Conservation (phyloP, 1,284 basidiomycete genomes). For the Pholiota adiposa region DNA sequence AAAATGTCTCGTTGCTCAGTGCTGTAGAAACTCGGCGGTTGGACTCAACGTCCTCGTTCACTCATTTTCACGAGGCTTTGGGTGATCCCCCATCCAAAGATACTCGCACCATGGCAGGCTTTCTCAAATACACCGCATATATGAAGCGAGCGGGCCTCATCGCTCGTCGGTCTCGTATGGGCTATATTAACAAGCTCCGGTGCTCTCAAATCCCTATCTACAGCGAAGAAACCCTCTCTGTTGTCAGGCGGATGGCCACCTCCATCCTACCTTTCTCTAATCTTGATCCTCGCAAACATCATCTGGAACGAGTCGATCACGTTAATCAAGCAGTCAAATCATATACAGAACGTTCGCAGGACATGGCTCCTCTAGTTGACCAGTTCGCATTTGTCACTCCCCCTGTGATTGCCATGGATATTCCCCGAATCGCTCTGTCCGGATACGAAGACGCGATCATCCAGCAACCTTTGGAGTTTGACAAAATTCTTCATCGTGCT, state of each 20-base stretch:
- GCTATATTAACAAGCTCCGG: slow-evolving; percentile 79
- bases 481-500: slow-evolving; percentile 70
- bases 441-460: slow-evolving; percentile 41
- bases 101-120: slow-evolving; percentile 77
- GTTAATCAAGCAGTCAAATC: slow-evolving; percentile 67
- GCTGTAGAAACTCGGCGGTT: slow-evolving; percentile 60
- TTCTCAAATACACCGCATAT: slow-evolving; percentile 62
- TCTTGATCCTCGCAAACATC: slow-evolving; percentile 39
- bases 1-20: slow-evolving; percentile 56
- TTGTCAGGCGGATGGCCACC: slow-evolving; percentile 45
- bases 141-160: slow-evolving; percentile 57
- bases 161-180: slow-evolving; percentile 71
- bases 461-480: slow-evolving; percentile 54
- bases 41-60: slow-evolving; percentile 75
- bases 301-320: slow-evolving; percentile 45
- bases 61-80: slow-evolving; percentile 57
- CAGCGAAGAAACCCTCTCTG: slow-evolving; percentile 61
- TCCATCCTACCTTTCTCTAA: slow-evolving; percentile 65
- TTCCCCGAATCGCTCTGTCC: slow-evolving; percentile 65
- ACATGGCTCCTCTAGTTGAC: slow-evolving; percentile 63
- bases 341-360: slow-evolving; percentile 60
- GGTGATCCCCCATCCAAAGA: slow-evolving; percentile 73
- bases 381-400: slow-evolving; percentile 88
- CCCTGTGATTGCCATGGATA: slow-evolving; percentile 75
- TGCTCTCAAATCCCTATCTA: slow-evolving; percentile 70